Evolutionary conservation across 495 filamentous ascomycete genomes (phyloP), one percentile per base, ranked within the genome.

Genomic region (Neurospora sp.): DNA sequence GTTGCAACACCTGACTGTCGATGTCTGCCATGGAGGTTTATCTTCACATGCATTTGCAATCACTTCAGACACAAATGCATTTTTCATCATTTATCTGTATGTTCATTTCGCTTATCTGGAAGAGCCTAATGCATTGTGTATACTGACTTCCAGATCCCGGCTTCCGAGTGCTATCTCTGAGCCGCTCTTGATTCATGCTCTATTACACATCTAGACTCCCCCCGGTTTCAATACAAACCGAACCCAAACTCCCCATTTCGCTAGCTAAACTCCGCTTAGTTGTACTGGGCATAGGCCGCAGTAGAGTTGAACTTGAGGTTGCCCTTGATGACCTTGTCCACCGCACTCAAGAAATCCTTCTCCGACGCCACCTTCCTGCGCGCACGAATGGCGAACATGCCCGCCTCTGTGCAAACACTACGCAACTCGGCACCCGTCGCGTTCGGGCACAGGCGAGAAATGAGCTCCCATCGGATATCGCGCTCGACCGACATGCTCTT

Each of bases 401-500:
- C 96, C 11, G 96, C 96, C 86, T 99, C 96, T n/a, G 96, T 99
- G 75, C 96, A 97, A 73, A 99, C 96, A 85, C 93, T 96, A 78
- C 89, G 86, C 77, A 99, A 84, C 84, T 99, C 96, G 44, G 96
- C 96, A 80, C 96, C 96, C 11, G 96, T 99, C 72, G 93, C 91
- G 84, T 99, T 98, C 73, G 96, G 96, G 86, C 96, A 99, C 76
- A 99, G 86, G 75, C 96, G 90, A 42, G 93, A 97, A 74, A 99
- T 98, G 69, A 99, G 84, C 85, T 99, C 96, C 96, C 96, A 99
- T 82, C 96, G 90, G 78, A 99, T 98, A 81, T 99, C 96, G 35
- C 96, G 89, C 88, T 99, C 96, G 40, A 98, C 96, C 35, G 93
- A 97, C 96, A 99, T 99, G 79, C 93, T 97, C 92, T 99, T 99